Evolutionary conservation across 2,329 filamentous ascomycete species (phyloP), one percentile per base, ranked within the genome.

Genomic region (Gaeumannomyces tritici): DNA sequence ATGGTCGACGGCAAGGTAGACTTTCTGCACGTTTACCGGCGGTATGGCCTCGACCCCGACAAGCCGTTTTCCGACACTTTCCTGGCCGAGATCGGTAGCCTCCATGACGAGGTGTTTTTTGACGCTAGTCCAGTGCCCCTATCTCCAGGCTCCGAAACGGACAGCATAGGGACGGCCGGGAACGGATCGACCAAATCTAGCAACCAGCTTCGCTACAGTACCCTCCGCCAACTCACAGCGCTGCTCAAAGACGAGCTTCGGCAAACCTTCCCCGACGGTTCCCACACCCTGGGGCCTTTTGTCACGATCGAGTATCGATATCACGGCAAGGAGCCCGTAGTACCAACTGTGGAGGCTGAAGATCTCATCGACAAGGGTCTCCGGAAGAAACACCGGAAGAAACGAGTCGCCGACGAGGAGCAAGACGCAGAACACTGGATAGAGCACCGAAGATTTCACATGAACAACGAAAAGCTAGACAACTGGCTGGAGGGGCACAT

Each of bases 51-150:
- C 9, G 80, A 90, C 33, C 74, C 84, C 0, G 76, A 88, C 18
- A 80, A 80, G 3, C 71, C 80, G 0, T 96, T 98, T 71, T 92
- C 91, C 0, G 89, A 96, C 68, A 76, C 78, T 0, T 96, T 98
- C 69, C 83, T 96, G 59, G 84, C 86, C 0, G 87, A 95, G 71
- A 83, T 96, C 21, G 86, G 83, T 13, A 80, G 77, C 24, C 73
- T 96, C 1, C 87, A 91, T 63, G 83, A 89, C 58, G 84, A 88
- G 67, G 71, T 84, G 26, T 88, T 88, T 63, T 79, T 82, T 63
- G 84, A 87, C 51, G 69, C 57, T 31, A 61, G 21, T 7, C 33
- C 60, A 42, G 31, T 27, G n/a, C 60, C 60, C 12, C n/a, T 13
- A 33, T 61, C 60, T 15, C 60, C 60, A 15, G 51, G 21, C 24